These are phyloP conservation scores for Neodidymelliopsis sp. DNA, from an alignment of 2,329 filamentous ascomycete species.

Conservation along the genomic window DNA sequence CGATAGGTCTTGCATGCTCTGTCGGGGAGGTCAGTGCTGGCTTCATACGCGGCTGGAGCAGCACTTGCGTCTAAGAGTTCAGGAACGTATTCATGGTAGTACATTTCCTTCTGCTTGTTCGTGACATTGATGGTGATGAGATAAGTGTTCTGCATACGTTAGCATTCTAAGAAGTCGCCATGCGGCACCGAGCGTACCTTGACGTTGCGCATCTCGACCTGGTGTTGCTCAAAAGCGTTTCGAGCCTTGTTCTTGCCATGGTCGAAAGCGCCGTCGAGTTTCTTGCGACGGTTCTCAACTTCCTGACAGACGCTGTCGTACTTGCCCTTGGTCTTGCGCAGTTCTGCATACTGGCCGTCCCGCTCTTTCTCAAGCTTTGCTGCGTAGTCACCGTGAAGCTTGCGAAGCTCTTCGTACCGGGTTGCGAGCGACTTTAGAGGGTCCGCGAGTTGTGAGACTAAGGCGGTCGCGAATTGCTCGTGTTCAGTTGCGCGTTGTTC, in stretches of 20 bases:
- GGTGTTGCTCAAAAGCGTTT: conserved; percentile 88
- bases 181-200: conserved; percentile 65
- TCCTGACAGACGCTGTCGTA: conserved; percentile 95
- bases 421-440: conserved; percentile 77
- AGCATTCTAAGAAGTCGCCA: conserved; percentile 17
- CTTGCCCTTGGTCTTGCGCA: conserved; percentile 90
- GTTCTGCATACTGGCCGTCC: conserved; percentile 80
- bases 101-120: conserved; percentile 96
- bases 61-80: conserved; percentile 81
- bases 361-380: conserved; percentile 88
- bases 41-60: neutral
- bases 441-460: conserved; percentile 83
- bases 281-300: conserved; percentile 92
- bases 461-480: conserved; percentile 80
- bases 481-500: conserved; percentile 89
- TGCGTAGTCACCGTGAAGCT: conserved; percentile 88
- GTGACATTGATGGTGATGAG: conserved; percentile 95
- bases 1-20: conserved; percentile 85
- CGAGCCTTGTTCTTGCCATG: conserved; percentile 86
- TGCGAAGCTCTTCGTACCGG: conserved; percentile 90
- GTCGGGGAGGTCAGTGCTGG: conserved; percentile 14
- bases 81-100: conserved; percentile 96
- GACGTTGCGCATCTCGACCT: conserved; percentile 93
- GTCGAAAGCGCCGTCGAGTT: conserved; percentile 92
- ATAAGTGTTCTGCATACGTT: conserved; percentile 77